Evolutionary conservation across 768 basidiomycete genomes (phyloP), one percentile per base, ranked within the genome.

Genomic region (Kockovaella imperatae): DNA sequence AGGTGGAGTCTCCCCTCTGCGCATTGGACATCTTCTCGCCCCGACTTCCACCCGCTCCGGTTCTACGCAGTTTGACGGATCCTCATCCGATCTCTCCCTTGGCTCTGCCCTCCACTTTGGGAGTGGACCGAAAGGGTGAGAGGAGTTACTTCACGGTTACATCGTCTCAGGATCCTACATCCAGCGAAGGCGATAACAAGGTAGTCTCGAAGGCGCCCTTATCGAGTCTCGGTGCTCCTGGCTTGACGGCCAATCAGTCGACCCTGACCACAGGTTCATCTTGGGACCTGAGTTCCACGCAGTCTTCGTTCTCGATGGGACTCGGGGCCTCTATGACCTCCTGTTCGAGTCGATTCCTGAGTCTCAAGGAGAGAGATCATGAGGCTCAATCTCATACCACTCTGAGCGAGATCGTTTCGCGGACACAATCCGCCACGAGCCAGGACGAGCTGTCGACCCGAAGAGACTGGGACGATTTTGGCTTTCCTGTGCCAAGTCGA

Each of bases 1-100:
- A 8, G 8, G 8, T 20, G 36, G 7, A 8, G 18, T 20, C 36
- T 10, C 11, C 8, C 36, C 36, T 10, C 7, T 7, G 36, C 36
- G n/a, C 36, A 8, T 38, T 46, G 18, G 45, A 39, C 31, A 45
- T 51, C 23, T 56, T 50, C 25, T 56, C 54, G 1, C 49, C 54
- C 17, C 24, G 30, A 29, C 32, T 26, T 10, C 49, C 38, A 18
- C 13, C 18, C 3, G 32, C 45, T 8, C 50, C 54, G 3, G 23
- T 48, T n/a, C 25, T 56, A 15, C n/a, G 18, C 5, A 50, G 52
- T 23, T 11, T 44, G 6, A 25, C 31, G 28, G 46, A 46, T 24
- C 18, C 36, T 14, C 11, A 30, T 10, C 43, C 45, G 4, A 35
- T 40, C 15, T 48, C 49, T 7, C 40, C 49, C 1, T 26, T 50